Evolutionary conservation across 352 stramenopile genomes (phyloP), one percentile per base, ranked within the genome.

Genomic region (Phytophthora pini): DNA sequence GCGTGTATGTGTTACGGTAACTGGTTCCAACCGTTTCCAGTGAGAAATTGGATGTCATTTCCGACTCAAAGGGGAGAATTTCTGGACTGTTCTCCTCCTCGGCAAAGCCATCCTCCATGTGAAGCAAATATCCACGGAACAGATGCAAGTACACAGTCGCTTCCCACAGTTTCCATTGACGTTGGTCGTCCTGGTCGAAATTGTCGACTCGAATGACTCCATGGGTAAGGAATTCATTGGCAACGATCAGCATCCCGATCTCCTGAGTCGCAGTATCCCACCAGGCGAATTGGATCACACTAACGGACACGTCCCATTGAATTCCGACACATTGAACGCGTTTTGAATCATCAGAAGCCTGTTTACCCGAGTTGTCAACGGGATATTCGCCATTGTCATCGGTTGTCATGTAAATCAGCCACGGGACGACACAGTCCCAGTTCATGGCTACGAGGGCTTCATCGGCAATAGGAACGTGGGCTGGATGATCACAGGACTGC

Each of bases 361-460:
- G 15, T 17, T 51, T 45, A 17, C 27, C 15, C 0, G 36, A 38
- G 5, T 49, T 47, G 2, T 65, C 39, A 20, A 56, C 17, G 29
- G 24, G 29, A 24, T 39, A 51, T 8, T 70, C 54, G 13, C 75
- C 65, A 6, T 87, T 74, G 5, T 88, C 78, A 22, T 83, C 71
- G 0, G 80, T 87, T 12, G 71, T 36, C 29, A 90, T 65, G 45
- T 70, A 77, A 2, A 90, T 74, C 0, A 93, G 59, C 24, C 86
- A 75, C 2, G 84, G 84, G 48, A 88, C 88, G 12, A 92, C 70
- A 52, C 79, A 85, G 43, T 93, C 84, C 84, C 84, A 93, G 36
- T 90, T 87, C 20, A 92, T 56, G 20, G 72, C 65, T 1, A 90
- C 10, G 4, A 93, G 65, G 4, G 76, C 63, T 55, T 93, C 79